phyloP scores from a whole-genome alignment of 2,329 filamentous ascomycete genomes.

The Botryotinia narcissicola region DNA sequence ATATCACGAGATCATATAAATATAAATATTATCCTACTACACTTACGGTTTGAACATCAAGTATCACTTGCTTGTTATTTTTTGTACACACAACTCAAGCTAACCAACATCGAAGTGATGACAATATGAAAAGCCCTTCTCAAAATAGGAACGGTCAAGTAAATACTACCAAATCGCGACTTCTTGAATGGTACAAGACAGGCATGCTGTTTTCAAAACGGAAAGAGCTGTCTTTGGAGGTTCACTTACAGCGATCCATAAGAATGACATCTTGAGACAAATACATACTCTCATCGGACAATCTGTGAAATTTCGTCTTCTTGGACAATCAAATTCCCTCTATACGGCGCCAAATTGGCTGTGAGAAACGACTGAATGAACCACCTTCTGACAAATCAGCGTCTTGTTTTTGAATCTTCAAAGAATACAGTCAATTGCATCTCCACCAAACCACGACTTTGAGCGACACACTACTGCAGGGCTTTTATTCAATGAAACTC shows the following conservation, averaged over 20 bases:
- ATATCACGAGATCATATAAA: conserved; percentile 25
- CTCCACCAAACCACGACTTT: background rate
- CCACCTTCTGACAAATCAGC: background rate
- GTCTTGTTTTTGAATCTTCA: background rate
- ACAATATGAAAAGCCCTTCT: background rate
- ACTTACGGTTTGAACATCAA: background rate
- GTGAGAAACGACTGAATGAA: background rate
- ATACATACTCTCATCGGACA: background rate
- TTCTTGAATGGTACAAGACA: background rate
- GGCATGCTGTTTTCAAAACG: no score
- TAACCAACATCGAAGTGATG: background rate
- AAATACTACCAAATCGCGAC: background rate
- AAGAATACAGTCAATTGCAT: background rate
- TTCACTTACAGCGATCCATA: background rate
- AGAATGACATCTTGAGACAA: background rate
- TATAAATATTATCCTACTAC: conserved; percentile 28
- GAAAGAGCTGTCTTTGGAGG: background rate
- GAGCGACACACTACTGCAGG: background rate
- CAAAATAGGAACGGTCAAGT: background rate
- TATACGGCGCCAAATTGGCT: no score
- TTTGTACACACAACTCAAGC: background rate
- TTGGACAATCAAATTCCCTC: background rate
- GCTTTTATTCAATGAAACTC: conserved; percentile 3
- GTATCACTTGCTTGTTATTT: background rate
- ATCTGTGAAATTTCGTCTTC: background rate